Base-by-base conservation (phyloP, 1,284 basidiomycete genomes). In the Porogramme epimiltina region DNA sequence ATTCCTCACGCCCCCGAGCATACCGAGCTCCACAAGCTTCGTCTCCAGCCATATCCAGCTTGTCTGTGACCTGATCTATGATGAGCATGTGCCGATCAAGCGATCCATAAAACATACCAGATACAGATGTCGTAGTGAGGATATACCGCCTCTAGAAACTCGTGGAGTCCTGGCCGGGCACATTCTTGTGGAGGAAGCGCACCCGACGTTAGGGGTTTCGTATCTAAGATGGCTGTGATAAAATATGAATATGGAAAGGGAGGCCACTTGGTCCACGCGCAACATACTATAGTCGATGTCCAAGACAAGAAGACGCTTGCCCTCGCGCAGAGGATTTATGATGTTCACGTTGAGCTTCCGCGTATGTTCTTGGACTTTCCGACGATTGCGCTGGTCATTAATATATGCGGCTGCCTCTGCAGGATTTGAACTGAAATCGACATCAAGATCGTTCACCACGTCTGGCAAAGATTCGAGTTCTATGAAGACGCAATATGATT, bases 11-110 rank as follows among this genome's bases (percentile, higher is more conserved):
- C 65, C 65, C 0, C 91, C 91, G 18, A 96, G 73, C 84, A 95
- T 91, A 22, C 84, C 90, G 22, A 96, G 78, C 68, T 96, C 93
- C 16, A 91, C 83, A 4, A 97, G 78, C 71, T 96, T 97, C 26
- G 86, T 84, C 70, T 97, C 94, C 24, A 96, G 77, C 93, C 93
- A 96, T 44, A 92, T 78, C 93, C 93, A 95, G 56, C 84, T 87
- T 1, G 93, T 95, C 70, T 90, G 86, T 3, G 85, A 91, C 91
- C 85, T 86, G 42, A 13, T 25, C 25, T 28, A 51, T 34, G 31
- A 42, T 51, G 24, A 33, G 38, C 25, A 22, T 45, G 8, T 20
- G n/a, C 10, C 36, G 3, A 22, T 33, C 6, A 13, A 31, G 13
- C 8, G 28, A 13, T 6, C 28, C 28, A 31, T 9, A 26, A 23